Evolutionary conservation across 306 rosid species (phyloP), one percentile per base, ranked within the genome.

Genomic region (Cucumis sativus): DNA sequence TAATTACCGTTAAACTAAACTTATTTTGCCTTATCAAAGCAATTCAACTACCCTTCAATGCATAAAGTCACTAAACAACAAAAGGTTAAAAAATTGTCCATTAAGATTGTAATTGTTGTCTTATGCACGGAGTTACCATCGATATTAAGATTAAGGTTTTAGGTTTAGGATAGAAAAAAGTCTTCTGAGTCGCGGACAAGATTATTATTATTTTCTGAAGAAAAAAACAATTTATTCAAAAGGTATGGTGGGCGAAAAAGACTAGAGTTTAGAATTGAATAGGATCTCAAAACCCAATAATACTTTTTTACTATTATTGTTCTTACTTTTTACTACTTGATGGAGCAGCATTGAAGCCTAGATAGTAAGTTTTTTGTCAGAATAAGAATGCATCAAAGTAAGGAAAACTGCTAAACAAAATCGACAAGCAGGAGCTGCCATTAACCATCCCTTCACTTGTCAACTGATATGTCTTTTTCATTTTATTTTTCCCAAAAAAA

Each of bases 371-470:
- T 43, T 28, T 21, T 20, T 68, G 55, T 68, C 74, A 68, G 54
- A 68, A 10, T 61, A 11, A 68, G 74, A 68, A 68, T 68, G 74
- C 74, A 68, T n/a, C 55, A 68, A 40, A 68, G 56, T 68, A 68
- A 43, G 56, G 55, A 43, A 68, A 68, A 5, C 74, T 68, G 74
- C 15, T 68, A 21, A 21, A 68, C 55, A 40, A 68, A 68, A 41
- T 41, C 37, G 55, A 68, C 74, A 68, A 20, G 74, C 55, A 43
- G 74, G 54, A 40, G 56, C 74, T 68, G 74, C 74, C 56, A 43
- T 68, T 68, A 41, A 68, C 55, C 35, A 20, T 37, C 72, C 1
- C 47, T 65, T 37, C 72, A 39, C 72, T 65, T 65, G 4, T 37
- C 4, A 37, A 37, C 51, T 20, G 37, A 68, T 37, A 68, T 43